Percentiles rank a stretch among this genome's conserved stretches.
These are phyloP conservation scores for Platanthera zijinensis DNA, from an alignment of 106 monocot genomes.

Conservation along the genomic window DNA sequence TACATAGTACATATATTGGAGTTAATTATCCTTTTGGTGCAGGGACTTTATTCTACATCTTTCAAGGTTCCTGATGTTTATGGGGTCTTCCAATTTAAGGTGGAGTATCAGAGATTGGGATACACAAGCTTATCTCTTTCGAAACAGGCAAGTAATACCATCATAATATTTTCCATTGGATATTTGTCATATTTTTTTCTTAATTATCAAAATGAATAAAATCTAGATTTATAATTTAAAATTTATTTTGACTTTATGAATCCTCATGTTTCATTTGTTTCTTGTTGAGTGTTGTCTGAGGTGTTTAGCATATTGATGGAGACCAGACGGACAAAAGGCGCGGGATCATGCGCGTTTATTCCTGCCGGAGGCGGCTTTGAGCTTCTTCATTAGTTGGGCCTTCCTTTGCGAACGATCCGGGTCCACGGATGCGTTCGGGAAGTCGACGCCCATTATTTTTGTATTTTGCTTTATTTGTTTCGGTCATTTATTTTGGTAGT, in stretches of 20 bases:
- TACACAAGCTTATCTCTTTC: constrained; percentile 80
- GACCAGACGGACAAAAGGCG: too few species aligned
- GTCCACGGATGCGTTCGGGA: too few species aligned
- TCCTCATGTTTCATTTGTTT: too few species aligned
- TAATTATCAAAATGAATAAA: not conserved
- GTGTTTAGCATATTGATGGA: too few species aligned
- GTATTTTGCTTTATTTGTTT: too few species aligned
- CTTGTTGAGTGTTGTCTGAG: too few species aligned
- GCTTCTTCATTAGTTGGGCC: too few species aligned
- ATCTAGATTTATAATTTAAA: not conserved
- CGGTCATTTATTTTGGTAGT: too few species aligned
- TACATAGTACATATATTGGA: not conserved
- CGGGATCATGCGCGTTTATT: too few species aligned
- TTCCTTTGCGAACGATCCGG: too few species aligned
- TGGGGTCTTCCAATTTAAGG: constrained; percentile 98
- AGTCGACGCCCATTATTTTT: too few species aligned
- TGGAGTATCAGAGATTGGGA: constrained; percentile 89
- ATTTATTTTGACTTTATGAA: not conserved
- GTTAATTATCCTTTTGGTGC: constrained; percentile 8
- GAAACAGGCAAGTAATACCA: constrained; percentile 55
- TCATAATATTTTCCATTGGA: not conserved
- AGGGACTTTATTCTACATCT: constrained; percentile 80
- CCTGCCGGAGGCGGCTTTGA: too few species aligned
- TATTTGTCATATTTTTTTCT: not conserved
- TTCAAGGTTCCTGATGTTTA: constrained; percentile 99